Evolutionary conservation across 2,329 filamentous ascomycete species (phyloP).

Genomic region (Sporothrix euskadiensis): DNA sequence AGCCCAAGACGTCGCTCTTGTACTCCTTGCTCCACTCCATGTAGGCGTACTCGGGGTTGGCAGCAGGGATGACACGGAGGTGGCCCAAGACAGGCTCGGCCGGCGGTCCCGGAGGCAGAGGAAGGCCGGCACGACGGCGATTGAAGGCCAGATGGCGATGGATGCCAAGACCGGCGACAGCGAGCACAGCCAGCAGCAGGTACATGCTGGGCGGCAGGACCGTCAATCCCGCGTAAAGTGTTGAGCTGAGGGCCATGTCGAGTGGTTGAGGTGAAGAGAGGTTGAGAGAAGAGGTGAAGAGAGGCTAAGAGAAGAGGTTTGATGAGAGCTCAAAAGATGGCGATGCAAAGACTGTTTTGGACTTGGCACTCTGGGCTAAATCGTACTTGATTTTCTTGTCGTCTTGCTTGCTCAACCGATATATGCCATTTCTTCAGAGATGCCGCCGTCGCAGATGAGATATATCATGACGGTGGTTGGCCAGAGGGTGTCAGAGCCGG

Average conservation of each 20-base stretch:
- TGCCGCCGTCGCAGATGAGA: slow-evolving; percentile 2
- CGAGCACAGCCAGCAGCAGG: not conserved
- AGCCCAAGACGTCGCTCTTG: slow-evolving; percentile 37
- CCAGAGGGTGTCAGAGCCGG: not conserved
- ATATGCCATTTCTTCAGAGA: not conserved
- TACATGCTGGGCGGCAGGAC: not conserved
- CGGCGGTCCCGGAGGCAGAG: slow-evolving; percentile 32
- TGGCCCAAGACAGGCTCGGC: slow-evolving; percentile 34
- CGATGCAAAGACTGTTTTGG: not conserved
- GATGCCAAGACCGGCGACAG: not conserved
- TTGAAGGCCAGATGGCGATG: not conserved
- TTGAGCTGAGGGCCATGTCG: slow-evolving; percentile 3
- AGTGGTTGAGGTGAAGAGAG: not conserved
- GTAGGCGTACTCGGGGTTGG: slow-evolving; percentile 31
- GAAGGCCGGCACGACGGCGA: slow-evolving; percentile 18
- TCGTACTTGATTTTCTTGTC: not conserved
- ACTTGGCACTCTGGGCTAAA: not conserved
- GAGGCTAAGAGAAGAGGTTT: too few relatives aligned
- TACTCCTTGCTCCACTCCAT: slow-evolving; percentile 33
- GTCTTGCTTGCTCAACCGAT: slow-evolving; percentile 2
- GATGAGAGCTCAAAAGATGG: not conserved
- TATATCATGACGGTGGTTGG: slow-evolving; percentile 17
- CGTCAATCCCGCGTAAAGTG: not conserved
- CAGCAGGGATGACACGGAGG: slow-evolving; percentile 32
- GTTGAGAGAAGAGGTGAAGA: not conserved